phyloP scores from a whole-genome alignment of 2,329 filamentous ascomycete species.

The Leptographium wingfieldii region DNA sequence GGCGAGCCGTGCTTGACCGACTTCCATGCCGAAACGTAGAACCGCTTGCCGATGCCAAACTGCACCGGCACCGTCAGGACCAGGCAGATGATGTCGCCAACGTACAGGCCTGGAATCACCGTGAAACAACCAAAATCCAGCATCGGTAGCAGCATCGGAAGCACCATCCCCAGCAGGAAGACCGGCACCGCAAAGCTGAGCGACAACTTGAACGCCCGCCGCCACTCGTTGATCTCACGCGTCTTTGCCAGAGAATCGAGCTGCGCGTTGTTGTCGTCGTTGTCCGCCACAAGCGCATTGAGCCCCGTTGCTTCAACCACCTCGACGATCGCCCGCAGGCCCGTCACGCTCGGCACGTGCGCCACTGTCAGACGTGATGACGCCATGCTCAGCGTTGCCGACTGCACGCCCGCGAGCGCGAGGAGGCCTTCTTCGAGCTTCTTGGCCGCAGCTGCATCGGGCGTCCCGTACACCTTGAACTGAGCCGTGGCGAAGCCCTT shows the following conservation, averaged over 20 bases:
- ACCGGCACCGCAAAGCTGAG: slow-evolving; percentile 78
- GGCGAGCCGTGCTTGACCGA: slow-evolving; percentile 81
- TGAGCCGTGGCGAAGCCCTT: slow-evolving; percentile 50
- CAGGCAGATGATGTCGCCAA: slow-evolving; percentile 79
- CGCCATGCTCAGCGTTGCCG: slow-evolving; percentile 60
- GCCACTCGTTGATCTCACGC: slow-evolving; percentile 91
- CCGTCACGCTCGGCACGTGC: slow-evolving; percentile 59
- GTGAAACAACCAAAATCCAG: slow-evolving; percentile 65
- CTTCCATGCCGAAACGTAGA: slow-evolving; percentile 88
- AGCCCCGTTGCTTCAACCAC: slow-evolving; percentile 69
- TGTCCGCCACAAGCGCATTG: slow-evolving; percentile 81
- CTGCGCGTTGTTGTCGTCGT: slow-evolving; percentile 92
- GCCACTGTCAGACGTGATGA: slow-evolving; percentile 62
- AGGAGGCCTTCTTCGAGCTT: slow-evolving; percentile 57
- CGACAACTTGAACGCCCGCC: slow-evolving; percentile 64
- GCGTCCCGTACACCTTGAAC: slow-evolving; percentile 73
- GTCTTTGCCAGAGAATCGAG: slow-evolving; percentile 93
- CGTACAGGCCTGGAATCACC: slow-evolving; percentile 63
- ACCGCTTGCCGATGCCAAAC: slow-evolving; percentile 89
- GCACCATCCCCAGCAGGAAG: slow-evolving; percentile 81
- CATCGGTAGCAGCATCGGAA: slow-evolving; percentile 70
- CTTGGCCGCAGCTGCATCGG: slow-evolving; percentile 58
- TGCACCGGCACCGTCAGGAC: slow-evolving; percentile 82
- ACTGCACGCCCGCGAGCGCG: slow-evolving; percentile 56
- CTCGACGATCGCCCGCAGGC: slow-evolving; percentile 73